Base-by-base conservation (phyloP, 2,329 filamentous ascomycete species). In the Paracamarosporium sp. region DNA sequence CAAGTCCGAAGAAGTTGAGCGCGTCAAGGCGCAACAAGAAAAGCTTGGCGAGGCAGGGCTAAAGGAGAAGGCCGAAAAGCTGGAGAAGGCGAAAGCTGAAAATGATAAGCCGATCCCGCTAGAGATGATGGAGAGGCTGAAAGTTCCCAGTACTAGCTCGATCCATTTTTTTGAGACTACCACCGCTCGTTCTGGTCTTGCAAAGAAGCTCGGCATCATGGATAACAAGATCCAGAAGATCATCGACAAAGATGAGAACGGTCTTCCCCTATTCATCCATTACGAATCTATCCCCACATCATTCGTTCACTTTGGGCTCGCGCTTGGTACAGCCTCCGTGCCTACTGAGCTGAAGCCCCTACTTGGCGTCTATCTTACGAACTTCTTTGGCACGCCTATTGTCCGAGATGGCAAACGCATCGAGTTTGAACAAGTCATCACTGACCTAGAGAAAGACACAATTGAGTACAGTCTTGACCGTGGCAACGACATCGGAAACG, bases 341-440 rank as follows among this genome's bases (percentile, higher is more conserved):
- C 92, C 93, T 0, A 84, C 90, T n/a, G 86, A 93, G 62, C 84
- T 94, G 57, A 93, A 94, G 72, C 95, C 95, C 3, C 79, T 99
- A 22, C 82, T 98, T 46, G 85, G 89, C 3, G 84, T 98, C 38
- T 98, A 96, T 71, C 88, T 88, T 28, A 91, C 93, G 71, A 95
- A 94, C 71, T 97, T 98, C 81, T 99, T 98, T 83, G 94, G 92
- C 72, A 92, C 93, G 0, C 95, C 94, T 2, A 89, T 99, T 58
- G 83, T 85, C 68, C 88, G 89, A 28, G 84, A 93, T 67, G 93
- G 91, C 41, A 83, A 92, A 72, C 86, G 85, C 24, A 81, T 99
- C 28, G 88, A 90, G 46, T 99, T 98, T 68, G 95, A 98, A 74
- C 87, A 97, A 61, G 91, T 98, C 3, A 93, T 98, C 43, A 91